Base-by-base conservation (phyloP, 768 basidiomycete genomes). In the Auricularia sp. region DNA sequence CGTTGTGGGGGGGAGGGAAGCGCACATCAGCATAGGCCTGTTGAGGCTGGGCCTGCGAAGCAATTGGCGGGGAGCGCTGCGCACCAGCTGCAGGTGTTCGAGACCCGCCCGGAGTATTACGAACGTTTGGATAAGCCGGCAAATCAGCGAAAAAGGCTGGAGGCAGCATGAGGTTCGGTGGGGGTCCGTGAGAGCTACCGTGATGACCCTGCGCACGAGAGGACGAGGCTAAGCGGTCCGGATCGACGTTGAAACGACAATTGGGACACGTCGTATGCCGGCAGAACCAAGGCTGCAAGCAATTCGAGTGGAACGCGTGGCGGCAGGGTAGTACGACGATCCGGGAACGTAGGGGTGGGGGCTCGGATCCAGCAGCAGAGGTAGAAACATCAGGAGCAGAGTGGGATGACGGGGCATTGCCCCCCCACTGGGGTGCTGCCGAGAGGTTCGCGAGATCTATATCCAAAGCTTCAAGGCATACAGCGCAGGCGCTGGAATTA, bases 211-310 rank as follows among this genome's bases (percentile, higher is more conserved):
- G 7, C 6, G 33, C 6, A 16, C 33, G 18, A 5, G 56, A 18
- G 18, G 56, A 69, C 64, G 78, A 84, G 0, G 88, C 90, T 54
- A 91, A 73, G 65, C 86, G 85, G 64, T 90, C 85, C 0, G 90
- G 90, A 70, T 92, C 90, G 63, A 92, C 83, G 68, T 92, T 86
- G 70, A 92, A 92, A 67, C 90, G 77, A 74, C 90, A 92, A 0
- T 88, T 89, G 0, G 90, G 90, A 68, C 90, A 92, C 1, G 90
- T 92, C 21, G 90, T 91, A 68, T 88, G 87, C 65, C 87, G 79
- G 3, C 90, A 83, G 73, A 92, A 92, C 90, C 90, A 92, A 1
- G 90, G 90, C 10, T 88, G 72, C 42, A 92, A 81, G 74, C 90
- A 92, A 0, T 84, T 79, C 1, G 88, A 82, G 68, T 92, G 90